phyloP scores from a whole-genome alignment of 2,329 filamentous ascomycete species.

The Arthrinium phaeospermum region DNA sequence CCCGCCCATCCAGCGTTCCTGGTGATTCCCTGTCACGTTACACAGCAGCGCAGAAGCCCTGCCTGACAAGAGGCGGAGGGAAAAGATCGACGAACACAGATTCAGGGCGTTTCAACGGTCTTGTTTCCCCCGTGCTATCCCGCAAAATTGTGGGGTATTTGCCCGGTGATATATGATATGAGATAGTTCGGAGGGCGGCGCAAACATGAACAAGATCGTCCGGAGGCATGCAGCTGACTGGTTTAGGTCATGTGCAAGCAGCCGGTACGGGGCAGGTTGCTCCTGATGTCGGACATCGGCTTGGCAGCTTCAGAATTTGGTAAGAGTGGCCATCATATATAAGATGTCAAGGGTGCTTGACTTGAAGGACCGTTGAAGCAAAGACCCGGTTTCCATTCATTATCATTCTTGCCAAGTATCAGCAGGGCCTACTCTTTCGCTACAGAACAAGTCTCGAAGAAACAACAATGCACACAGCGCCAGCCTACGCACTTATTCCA shows the following conservation, averaged over 20 bases:
- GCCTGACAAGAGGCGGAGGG: background rate
- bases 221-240: background rate
- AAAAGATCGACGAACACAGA: background rate
- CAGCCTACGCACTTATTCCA: too few relatives aligned
- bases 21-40: background rate
- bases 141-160: background rate
- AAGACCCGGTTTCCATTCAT: background rate
- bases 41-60: background rate
- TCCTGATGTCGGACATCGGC: background rate
- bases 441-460: background rate
- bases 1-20: background rate
- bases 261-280: background rate
- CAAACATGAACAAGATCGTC: background rate
- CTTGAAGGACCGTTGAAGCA: background rate
- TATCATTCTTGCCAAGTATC: background rate
- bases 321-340: background rate
- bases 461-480: background rate
- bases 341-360: background rate
- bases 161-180: constrained; percentile 1
- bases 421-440: background rate
- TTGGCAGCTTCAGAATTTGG: background rate
- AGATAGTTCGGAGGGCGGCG: background rate
- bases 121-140: background rate
- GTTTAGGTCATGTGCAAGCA: background rate
- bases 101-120: background rate